Percentiles rank a stretch among this genome's conserved stretches.
These are phyloP conservation scores for Didymella sp. DNA, from an alignment of 2,329 filamentous ascomycete genomes.

Conservation along the genomic window DNA sequence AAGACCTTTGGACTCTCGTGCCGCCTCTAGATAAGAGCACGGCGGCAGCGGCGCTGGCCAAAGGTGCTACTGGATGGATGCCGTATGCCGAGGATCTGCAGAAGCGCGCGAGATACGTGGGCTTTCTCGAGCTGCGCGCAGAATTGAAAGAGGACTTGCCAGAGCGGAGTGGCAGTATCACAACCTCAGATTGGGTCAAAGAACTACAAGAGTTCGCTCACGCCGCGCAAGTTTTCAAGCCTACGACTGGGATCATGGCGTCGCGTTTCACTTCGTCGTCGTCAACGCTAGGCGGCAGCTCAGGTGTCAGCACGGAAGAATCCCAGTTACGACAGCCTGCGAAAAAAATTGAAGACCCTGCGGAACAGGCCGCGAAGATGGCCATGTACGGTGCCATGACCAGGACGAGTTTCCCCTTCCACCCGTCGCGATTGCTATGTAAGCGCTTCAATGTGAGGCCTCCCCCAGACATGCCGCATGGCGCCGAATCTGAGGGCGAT, in stretches of 20 bases:
- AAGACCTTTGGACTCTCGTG: slow-evolving; percentile 59
- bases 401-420: slow-evolving; percentile 72
- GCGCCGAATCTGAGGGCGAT: slow-evolving; percentile 54
- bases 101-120: slow-evolving; percentile 81
- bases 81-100: slow-evolving; percentile 83
- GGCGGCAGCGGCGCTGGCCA: slow-evolving; percentile 56
- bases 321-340: slow-evolving; percentile 56
- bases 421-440: slow-evolving; percentile 84
- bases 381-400: slow-evolving; percentile 96
- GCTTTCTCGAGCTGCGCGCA: slow-evolving; percentile 79
- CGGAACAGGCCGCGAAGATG: slow-evolving; percentile 83
- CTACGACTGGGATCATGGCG: slow-evolving; percentile 90
- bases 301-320: slow-evolving; percentile 37
- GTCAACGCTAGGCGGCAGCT: slow-evolving; percentile 38
- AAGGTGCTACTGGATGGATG: slow-evolving; percentile 68
- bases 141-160: slow-evolving; percentile 65
- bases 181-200: slow-evolving; percentile 75
- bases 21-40: slow-evolving; percentile 51
- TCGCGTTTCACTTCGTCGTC: slow-evolving; percentile 79
- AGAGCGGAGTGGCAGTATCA: slow-evolving; percentile 58
- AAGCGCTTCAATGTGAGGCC: slow-evolving; percentile 91
- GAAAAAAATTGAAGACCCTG: slow-evolving; percentile 72
- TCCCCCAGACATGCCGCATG: slow-evolving; percentile 69
- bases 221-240: slow-evolving; percentile 83
- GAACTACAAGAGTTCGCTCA: slow-evolving; percentile 82